Evolutionary conservation across 371 early-diverging fungal genomes (phyloP).

Genomic region (Apophysomyces elegans): DNA sequence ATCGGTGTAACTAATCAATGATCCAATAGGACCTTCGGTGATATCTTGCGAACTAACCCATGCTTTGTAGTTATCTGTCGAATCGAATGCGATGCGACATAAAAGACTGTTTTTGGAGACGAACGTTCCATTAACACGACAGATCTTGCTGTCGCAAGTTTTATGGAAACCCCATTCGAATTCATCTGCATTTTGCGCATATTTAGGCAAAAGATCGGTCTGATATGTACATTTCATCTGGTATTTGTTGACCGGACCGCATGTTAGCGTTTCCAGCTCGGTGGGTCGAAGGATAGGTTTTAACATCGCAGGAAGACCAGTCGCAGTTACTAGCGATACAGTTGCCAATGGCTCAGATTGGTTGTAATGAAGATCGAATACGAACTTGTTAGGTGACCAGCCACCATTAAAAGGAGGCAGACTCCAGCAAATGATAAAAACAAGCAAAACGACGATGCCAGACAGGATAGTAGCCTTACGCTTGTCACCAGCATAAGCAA

Average conservation of each 20-base stretch:
- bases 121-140: slow-evolving; percentile 26
- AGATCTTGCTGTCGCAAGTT: slow-evolving; percentile 21
- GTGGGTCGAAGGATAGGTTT: slow-evolving; percentile 24
- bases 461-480: neutral
- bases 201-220: slow-evolving; percentile 36
- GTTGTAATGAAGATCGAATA: slow-evolving; percentile 43
- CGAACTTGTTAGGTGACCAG: slow-evolving; percentile 48
- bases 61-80: slow-evolving; percentile 17
- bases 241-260: slow-evolving; percentile 17
- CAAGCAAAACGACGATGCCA: slow-evolving; percentile 7
- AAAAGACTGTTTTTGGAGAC: slow-evolving; percentile 41
- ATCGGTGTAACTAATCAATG: slow-evolving; percentile 39
- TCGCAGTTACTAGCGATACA: slow-evolving; percentile 31
- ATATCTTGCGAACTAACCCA: slow-evolving; percentile 21
- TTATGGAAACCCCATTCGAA: slow-evolving; percentile 19
- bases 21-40: slow-evolving; percentile 15
- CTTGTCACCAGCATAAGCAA: slow-evolving; percentile 30
- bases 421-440: slow-evolving; percentile 14
- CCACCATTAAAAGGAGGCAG: slow-evolving; percentile 26
- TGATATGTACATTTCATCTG: slow-evolving; percentile 37
- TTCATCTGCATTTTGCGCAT: slow-evolving; percentile 30
- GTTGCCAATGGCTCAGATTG: slow-evolving; percentile 28
- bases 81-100: slow-evolving; percentile 39
- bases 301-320: slow-evolving; percentile 23
- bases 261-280: slow-evolving; percentile 31